Evolutionary conservation across 768 basidiomycete species (phyloP), one percentile per base, ranked within the genome.

Genomic region (Tephrocybe sp.): DNA sequence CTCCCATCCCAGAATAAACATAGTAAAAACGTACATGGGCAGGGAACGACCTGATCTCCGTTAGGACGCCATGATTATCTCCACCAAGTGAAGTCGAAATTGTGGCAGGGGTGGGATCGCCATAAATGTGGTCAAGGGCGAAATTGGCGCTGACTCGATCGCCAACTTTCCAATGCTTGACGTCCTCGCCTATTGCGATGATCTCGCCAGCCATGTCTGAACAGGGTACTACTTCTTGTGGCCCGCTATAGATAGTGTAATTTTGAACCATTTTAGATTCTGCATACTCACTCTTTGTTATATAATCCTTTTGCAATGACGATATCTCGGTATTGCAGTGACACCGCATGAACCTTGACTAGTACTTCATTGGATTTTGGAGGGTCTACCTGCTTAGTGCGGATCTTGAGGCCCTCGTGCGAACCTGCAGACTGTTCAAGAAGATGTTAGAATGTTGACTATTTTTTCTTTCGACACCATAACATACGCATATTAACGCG

Each of bases 191-290:
- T 12, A 81, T 59, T 1, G 76, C 70, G 30, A 82, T 61, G 41
- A 85, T 67, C 56, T 83, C 81, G 11, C 83, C 82, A 13, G 82
- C 78, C 64, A 76, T 72, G 56, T 85, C 82, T 1, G 83, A 73
- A 56, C 67, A 69, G 30, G 70, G 70, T 8, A 74, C 66, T 1
- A 69, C 55, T 39, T 69, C 56, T 15, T 26, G 15, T 8, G 58
- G 40, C 7, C 46, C 41, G 8, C 60, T 59, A 19, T 36, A 13
- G 16, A 32, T 7, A 6, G 28, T 15, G 12, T 44, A 5, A 28
- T 7, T 13, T 15, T n/a, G 11, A 2, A 27, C 7, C 2, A 6
- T 6, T 40, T 21, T 28, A 13, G 30, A 2, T 11, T 38, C 19
- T 2, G 7, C 1, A 27, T 18, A 39, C 64, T 34, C 43, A 70